Conservation (phyloP, 2,329 filamentous ascomycete species). For the Hypoxylon sp. region DNA sequence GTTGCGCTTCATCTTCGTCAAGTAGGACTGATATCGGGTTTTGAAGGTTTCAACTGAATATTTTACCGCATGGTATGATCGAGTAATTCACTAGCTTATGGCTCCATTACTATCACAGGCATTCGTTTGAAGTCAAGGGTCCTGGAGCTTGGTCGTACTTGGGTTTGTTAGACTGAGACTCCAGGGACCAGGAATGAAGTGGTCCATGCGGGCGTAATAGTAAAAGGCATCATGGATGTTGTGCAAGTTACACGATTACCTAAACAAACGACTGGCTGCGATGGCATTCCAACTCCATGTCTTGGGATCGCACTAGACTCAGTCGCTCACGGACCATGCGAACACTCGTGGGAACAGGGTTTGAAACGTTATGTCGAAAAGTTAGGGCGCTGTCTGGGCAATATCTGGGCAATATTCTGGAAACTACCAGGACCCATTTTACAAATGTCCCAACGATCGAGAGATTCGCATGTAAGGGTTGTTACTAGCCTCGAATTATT, state of each 20-base stretch:
- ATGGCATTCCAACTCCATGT: conserved; percentile 45
- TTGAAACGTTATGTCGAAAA: conserved; percentile 34
- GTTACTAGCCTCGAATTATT: conserved; percentile 15
- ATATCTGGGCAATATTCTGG: conserved; percentile 17
- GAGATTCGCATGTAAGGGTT: conserved; percentile 24
- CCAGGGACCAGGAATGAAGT: conserved; percentile 34
- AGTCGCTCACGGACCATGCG: conserved; percentile 30
- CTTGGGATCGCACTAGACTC: conserved; percentile 46
- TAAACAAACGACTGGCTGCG: conserved; percentile 23
- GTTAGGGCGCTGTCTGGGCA: conserved; percentile 22
- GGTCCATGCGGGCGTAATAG: conserved; percentile 33
- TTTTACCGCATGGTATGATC: conserved; percentile 21
- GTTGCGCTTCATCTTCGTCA: conserved; percentile 25
- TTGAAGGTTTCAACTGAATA: conserved; percentile 19
- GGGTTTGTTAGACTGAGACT: conserved; percentile 30
- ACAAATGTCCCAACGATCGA: conserved; percentile 17
- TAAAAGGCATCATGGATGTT: conserved; percentile 1
- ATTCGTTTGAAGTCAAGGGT: conserved; percentile 43
- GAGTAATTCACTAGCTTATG: conserved; percentile 15
- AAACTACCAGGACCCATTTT: conserved; percentile 14
- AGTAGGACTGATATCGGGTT: conserved; percentile 14
- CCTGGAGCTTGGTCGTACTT: conserved; percentile 31
- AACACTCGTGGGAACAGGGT: conserved; percentile 33
- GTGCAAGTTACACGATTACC: conserved; percentile 13
- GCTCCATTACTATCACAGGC: conserved; percentile 31